Evolutionary conservation across 148 eudicot genomes (phyloP), one percentile per base, ranked within the genome.

Genomic region (Rhododendron simsii): DNA sequence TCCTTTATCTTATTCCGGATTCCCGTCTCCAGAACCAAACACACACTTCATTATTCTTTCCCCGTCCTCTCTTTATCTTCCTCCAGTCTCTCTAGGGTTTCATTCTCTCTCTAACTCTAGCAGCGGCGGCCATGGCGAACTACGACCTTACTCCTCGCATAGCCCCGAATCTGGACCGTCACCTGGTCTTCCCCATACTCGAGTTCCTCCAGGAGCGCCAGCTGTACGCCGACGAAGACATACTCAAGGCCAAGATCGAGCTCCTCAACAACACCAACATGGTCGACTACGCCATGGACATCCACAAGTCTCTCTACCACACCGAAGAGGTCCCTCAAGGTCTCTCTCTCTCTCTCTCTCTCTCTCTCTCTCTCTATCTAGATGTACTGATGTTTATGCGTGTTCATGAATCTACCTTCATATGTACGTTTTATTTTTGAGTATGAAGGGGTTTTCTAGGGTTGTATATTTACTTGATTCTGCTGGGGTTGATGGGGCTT

Each of bases 271-370:
- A 93, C 44, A 97, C 99, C 20, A 97, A 94, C 84, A 97, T 97
- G 98, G 99, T 97, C 39, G 99, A 97, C 85, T 97, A 97, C 79
- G 98, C 98, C 83, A 97, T 97, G 99, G 99, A 97, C 51, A 97
- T 97, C 61, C 98, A 97, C 89, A 97, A 97, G 84, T 93, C 95
- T 21, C 96, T 97, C 47, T 95, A 97, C 71, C 93, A 90, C 63
- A 90, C 99, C 9, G 98, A 95, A 7, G 96, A 97, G 14, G 98
- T 95, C 15, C 98, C 99, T 23, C 98, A 94, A 90, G 99, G 98
- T 96, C 51, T 0, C 20, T 6, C 23, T 63, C 59, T 84, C 5
- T 84, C 30, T 30, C 30, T 96, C 51, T 0, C 20, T 6, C 23
- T 63, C 59, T 84, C 5, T 84, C 30, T 96, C 51, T 0, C 20